Evolutionary conservation across 495 filamentous ascomycete genomes (phyloP).

Genomic region (Penicillium cataractarum): DNA sequence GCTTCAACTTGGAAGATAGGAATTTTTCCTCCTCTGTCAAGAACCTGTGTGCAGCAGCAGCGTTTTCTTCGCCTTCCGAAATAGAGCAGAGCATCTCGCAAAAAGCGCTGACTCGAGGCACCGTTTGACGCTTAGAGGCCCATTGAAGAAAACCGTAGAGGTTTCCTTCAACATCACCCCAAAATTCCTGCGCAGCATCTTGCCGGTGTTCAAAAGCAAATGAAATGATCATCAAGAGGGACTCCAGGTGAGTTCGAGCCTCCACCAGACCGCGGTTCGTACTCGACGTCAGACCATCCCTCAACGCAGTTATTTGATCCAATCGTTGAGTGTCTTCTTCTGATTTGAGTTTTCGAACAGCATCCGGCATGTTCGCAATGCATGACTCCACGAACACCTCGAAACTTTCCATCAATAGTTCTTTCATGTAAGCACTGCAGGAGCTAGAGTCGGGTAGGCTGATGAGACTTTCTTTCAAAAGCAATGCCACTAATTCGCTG

Average conservation of each 20-base stretch:
- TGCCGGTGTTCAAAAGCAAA: slow-evolving; percentile 85
- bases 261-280: slow-evolving; percentile 52
- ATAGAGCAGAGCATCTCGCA: slow-evolving; percentile 92
- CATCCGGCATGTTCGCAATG: slow-evolving; percentile 92
- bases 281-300: slow-evolving; percentile 51
- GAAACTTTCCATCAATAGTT: slow-evolving; percentile 73
- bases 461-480: slow-evolving; percentile 75
- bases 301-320: slow-evolving; percentile 59
- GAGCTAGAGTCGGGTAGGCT: slow-evolving; percentile 62
- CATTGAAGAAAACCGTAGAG: slow-evolving; percentile 92
- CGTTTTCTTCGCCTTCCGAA: slow-evolving; percentile 76
- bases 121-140: slow-evolving; percentile 90
- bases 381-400: slow-evolving; percentile 87
- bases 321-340: slow-evolving; percentile 89
- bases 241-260: slow-evolving; percentile 77
- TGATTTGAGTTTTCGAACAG: slow-evolving; percentile 79
- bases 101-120: slow-evolving; percentile 90
- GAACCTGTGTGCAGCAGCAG: slow-evolving; percentile 81
- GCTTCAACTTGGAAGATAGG: slow-evolving; percentile 71
- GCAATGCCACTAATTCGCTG: slow-evolving; percentile 69
- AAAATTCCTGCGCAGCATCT: slow-evolving; percentile 84
- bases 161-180: slow-evolving; percentile 86
- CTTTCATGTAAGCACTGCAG: slow-evolving; percentile 66
- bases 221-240: slow-evolving; percentile 88
- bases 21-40: slow-evolving; percentile 82